These are phyloP conservation scores for Hippophae rhamnoides DNA, from an alignment of 306 rosid genomes.

Conservation along the genomic window DNA sequence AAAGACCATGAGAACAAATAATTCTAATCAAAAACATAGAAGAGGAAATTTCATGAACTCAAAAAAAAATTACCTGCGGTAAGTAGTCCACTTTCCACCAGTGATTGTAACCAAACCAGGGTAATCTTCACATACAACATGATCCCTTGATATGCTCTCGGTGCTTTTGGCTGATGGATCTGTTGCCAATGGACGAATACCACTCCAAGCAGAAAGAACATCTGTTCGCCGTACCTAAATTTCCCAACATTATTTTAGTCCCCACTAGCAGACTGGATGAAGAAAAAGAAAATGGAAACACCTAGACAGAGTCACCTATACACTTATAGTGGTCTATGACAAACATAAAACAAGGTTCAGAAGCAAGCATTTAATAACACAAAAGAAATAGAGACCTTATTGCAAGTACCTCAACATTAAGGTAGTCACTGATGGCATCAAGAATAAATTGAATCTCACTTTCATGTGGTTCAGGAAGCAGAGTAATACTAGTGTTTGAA, in stretches of 20 bases:
- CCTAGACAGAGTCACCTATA: constrained; percentile 6
- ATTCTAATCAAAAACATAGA: neutral
- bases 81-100: constrained; percentile 99
- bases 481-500: constrained; percentile 70
- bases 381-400: neutral
- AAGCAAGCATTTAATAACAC: neutral
- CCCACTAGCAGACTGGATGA: constrained; percentile 17
- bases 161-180: constrained; percentile 89
- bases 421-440: constrained; percentile 93
- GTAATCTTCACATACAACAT: constrained; percentile 94
- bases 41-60: constrained; percentile 13
- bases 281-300: constrained; percentile 8
- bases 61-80: constrained; percentile 62
- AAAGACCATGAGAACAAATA: constrained; percentile 1
- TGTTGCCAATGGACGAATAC: constrained; percentile 89
- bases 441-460: constrained; percentile 90
- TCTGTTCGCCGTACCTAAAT: constrained; percentile 83
- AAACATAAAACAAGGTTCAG: neutral
- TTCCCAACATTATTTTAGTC: constrained; percentile 20
- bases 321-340: neutral
- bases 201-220: constrained; percentile 99
- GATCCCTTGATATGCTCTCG: constrained; percentile 91
- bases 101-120: constrained; percentile 98
- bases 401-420: constrained; percentile 75
- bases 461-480: constrained; percentile 95